Evolutionary conservation across 495 filamentous ascomycete species (phyloP).

Genomic region (Penicillium desertorum): DNA sequence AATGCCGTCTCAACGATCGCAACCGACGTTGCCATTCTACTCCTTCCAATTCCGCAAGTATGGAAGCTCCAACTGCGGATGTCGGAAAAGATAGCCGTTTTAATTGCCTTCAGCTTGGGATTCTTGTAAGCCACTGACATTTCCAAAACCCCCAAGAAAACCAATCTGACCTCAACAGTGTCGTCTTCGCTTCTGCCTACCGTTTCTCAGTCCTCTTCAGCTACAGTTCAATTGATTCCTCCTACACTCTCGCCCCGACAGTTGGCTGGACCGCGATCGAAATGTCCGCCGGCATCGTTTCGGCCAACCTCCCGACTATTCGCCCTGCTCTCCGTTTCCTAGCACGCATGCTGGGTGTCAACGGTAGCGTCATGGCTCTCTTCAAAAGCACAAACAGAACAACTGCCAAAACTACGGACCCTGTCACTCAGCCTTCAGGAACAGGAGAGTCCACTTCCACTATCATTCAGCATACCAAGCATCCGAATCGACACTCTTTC

Average conservation of each 20-base stretch:
- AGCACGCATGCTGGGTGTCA: not conserved
- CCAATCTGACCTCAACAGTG: not conserved
- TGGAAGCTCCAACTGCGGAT: slow-evolving; percentile 40
- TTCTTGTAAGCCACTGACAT: not conserved
- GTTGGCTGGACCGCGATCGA: slow-evolving; percentile 47
- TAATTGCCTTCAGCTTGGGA: not conserved
- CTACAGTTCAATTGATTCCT: slow-evolving; percentile 22
- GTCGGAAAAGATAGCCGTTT: slow-evolving; percentile 11
- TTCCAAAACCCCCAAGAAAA: not conserved
- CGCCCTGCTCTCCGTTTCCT: slow-evolving; percentile 24
- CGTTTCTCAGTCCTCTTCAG: not conserved
- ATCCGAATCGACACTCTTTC: not conserved
- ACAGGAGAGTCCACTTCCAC: not conserved
- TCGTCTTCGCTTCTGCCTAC: not conserved
- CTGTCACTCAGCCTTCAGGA: not conserved
- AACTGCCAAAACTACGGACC: not conserved
- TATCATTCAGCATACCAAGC: not conserved
- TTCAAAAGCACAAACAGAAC: not conserved
- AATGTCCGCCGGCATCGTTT: slow-evolving; percentile 47
- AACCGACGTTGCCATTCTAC: slow-evolving; percentile 46
- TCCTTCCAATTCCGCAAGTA: slow-evolving; percentile 44
- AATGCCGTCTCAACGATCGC: slow-evolving; percentile 50
- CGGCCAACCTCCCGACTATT: slow-evolving; percentile 47
- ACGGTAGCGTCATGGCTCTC: not conserved
- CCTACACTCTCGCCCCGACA: slow-evolving; percentile 43